Base-by-base conservation (phyloP, 1,284 basidiomycete genomes). In the Trametes hirsuta region DNA sequence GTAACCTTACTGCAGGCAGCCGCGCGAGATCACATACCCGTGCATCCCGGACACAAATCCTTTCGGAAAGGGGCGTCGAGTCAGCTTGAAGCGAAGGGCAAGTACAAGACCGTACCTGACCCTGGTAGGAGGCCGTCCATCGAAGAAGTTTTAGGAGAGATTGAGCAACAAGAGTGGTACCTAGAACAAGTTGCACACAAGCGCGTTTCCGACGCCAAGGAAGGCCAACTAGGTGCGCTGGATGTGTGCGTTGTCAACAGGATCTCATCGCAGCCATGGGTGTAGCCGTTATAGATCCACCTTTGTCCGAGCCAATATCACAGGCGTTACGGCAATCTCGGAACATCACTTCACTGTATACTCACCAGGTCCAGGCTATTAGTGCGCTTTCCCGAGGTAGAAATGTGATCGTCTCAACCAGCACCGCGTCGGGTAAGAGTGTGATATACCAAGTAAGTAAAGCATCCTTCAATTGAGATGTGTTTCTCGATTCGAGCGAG, bases 381-480 rank as follows among this genome's bases (percentile, higher is more conserved):
- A 83, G 85, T 62, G 85, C 87, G 0, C 77, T 97, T 18, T 73
- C 78, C 10, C 70, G 75, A 39, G 84, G 84, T 6, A 83, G 83
- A 53, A 82, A 94, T 72, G 93, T 95, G 24, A 93, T 97, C 48
- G 91, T 96, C 18, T 95, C 93, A 1, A 97, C 94, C 0, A 91
- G 89, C 66, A 97, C 95, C 2, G 94, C 94, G 2, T 95, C 93
- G 3, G 94, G 94, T 8, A 97, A 97, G 75, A 95, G 93, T 71
- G 80, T 97, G 21, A 94, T 97, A 52, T 97, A 94, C 72, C 90
- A 93, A 77, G 90, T 88, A 61, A 41, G 65, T 59, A 24, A 30
- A 30, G 15, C 18, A 24, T 10, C 39, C 4, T 9, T 35, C 24
- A 14, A 6, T 11, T 1, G n/a, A 30, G 18, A 4, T n/a, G 36